Evolutionary conservation across 805 yeast genomes (phyloP).

Genomic region (Hanseniaspora meyeri): DNA sequence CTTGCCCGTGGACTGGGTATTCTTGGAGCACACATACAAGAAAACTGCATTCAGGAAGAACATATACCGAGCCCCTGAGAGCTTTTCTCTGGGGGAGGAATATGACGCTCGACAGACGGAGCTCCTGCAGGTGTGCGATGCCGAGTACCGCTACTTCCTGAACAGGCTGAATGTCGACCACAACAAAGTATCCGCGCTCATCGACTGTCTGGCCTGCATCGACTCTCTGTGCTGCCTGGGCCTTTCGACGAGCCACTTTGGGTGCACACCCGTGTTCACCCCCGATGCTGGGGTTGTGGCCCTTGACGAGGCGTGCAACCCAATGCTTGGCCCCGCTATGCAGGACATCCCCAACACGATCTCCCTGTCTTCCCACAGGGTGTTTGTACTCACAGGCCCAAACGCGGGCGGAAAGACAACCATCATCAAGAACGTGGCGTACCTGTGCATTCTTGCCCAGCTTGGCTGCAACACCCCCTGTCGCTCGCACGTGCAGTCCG

Average conservation of each 20-base stretch:
- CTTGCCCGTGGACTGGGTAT: neutral
- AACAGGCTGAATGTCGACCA: slow-evolving; percentile 29
- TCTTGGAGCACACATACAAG: neutral
- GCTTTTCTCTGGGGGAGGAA: neutral
- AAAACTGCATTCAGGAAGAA: neutral
- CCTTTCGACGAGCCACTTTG: slow-evolving; percentile 34
- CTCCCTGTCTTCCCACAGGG: slow-evolving; percentile 38
- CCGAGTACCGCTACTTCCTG: slow-evolving; percentile 26
- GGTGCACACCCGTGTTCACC: slow-evolving; percentile 38
- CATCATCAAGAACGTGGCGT: slow-evolving; percentile 60
- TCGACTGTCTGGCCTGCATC: slow-evolving; percentile 39
- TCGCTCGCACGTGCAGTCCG: slow-evolving; percentile 42
- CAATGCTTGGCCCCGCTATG: slow-evolving; percentile 43
- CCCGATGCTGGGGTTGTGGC: slow-evolving; percentile 33
- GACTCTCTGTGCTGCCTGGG: slow-evolving; percentile 61
- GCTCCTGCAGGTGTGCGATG: neutral
- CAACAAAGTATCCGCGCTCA: slow-evolving; percentile 31
- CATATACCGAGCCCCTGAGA: neutral
- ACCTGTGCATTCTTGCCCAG: slow-evolving; percentile 61
- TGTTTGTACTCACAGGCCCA: slow-evolving; percentile 67
- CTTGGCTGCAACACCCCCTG: slow-evolving; percentile 71
- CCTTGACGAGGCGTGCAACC: slow-evolving; percentile 50
- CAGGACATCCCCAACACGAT: slow-evolving; percentile 59
- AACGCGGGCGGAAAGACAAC: slow-evolving; percentile 84
- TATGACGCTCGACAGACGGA: neutral